Conservation (phyloP, 768 basidiomycete species). For the Xerocomellus chrysenteron region DNA sequence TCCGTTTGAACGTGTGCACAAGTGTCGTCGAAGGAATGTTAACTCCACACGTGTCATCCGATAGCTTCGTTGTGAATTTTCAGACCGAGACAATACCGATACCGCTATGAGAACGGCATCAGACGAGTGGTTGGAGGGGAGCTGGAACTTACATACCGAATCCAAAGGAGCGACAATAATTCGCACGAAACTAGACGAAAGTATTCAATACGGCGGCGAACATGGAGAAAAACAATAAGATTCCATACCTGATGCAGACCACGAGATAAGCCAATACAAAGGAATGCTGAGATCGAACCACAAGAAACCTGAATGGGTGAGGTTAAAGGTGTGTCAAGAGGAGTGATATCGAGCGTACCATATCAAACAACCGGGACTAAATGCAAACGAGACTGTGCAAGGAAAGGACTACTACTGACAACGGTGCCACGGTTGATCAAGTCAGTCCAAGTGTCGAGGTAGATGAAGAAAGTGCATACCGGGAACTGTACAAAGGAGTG, state of each 20-base stretch:
- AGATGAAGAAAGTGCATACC: not conserved
- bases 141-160: not conserved
- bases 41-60: slow-evolving; percentile 7
- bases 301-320: not conserved
- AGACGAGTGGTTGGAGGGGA: not conserved
- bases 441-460: too few species aligned
- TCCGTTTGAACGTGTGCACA: slow-evolving; percentile 11
- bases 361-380: not conserved
- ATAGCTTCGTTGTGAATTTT: slow-evolving; percentile 9
- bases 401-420: not conserved
- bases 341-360: not conserved
- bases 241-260: slow-evolving; percentile 5
- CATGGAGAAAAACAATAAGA: not conserved
- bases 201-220: not conserved
- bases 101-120: not conserved
- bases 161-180: not conserved
- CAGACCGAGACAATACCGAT: slow-evolving; percentile 8
- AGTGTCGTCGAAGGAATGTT: slow-evolving; percentile 11
- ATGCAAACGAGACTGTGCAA: not conserved
- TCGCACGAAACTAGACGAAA: not conserved
- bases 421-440: not conserved
- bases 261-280: not conserved
- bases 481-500: slow-evolving; percentile 7
- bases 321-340: not conserved
- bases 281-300: not conserved